A percentile compares a stretch with the other conserved stretches of the same genome.
Conservation (phyloP, 2,329 filamentous ascomycete species). For the Microcera coccophila region DNA sequence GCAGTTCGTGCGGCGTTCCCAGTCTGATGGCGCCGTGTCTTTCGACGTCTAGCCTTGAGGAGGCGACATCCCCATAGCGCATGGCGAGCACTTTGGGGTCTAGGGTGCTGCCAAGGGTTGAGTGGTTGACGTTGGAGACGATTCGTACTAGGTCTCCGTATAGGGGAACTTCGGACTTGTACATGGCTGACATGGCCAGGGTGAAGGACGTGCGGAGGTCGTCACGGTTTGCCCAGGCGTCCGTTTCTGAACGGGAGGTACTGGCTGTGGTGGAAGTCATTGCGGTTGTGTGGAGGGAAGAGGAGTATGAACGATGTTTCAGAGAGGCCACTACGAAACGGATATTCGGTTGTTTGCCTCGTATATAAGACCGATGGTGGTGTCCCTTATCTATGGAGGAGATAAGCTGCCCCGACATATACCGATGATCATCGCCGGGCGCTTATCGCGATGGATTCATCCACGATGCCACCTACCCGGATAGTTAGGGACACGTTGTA, state of each 20-base stretch:
- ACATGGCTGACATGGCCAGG: slow-evolving; percentile 22
- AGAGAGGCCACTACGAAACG: not conserved
- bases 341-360: not conserved
- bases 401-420: not conserved
- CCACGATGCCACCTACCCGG: too few species aligned
- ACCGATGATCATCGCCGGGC: not conserved
- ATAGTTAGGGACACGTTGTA: too few species aligned
- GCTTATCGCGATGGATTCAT: too few species aligned
- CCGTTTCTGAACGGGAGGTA: not conserved
- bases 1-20: slow-evolving; percentile 41
- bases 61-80: slow-evolving; percentile 14
- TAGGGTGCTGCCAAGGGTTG: slow-evolving; percentile 7
- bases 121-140: slow-evolving; percentile 16
- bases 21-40: slow-evolving; percentile 47
- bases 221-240: slow-evolving; percentile 15
- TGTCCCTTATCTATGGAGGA: not conserved
- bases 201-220: slow-evolving; percentile 18
- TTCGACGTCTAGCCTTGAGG: slow-evolving; percentile 20
- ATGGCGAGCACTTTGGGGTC: slow-evolving; percentile 15
- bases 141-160: slow-evolving; percentile 19
- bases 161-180: slow-evolving; percentile 20
- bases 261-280: slow-evolving; percentile 9
- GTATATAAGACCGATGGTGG: not conserved
- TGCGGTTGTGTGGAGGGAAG: slow-evolving; percentile 1
- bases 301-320: not conserved